Evolutionary conservation across 768 basidiomycete species (phyloP), one percentile per base, ranked within the genome.

Genomic region (Kwoniella sp.): DNA sequence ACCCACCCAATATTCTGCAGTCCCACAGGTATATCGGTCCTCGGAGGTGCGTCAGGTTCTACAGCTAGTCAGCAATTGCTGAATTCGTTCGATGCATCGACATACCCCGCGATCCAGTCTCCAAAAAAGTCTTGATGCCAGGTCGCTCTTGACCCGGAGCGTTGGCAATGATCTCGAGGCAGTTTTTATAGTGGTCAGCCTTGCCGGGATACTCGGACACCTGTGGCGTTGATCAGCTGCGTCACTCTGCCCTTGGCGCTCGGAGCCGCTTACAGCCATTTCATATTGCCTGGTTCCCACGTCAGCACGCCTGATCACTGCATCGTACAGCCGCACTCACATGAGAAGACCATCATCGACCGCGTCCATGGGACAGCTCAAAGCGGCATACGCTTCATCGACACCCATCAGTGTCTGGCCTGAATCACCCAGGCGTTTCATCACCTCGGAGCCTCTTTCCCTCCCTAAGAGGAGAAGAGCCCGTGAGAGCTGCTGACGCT

Each of bases 1-100:
- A n/a, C 62, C 57, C 42, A 67, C 67, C 65, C 68, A 27, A 70
- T 70, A 50, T 70, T 70, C 12, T 70, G 62, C 53, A 70, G 26
- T 22, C 68, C 68, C 34, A 70, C 68, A 11, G 68, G 68, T 14
- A 70, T 60, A 34, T 70, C 68, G 17, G 62, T 55, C 12, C 68
- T 51, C 10, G 54, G 46, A 11, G 65, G 63, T 9, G 46, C 52
- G 12, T 49, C 59, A 4, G 45, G 50, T 38, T 57, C 62, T 62
- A 28, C 11, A n/a, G n/a, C 17, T 14, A 8, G 27, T 53, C 28
- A 51, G 28, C 46, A n/a, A 29, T 22, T 31, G 34, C 8, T 25
- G 31, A 42, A 26, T 27, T 22, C 26, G 23, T n/a, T 4, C 5
- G 22, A 19, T 27, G 25, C 17, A 11, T 50, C 9, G 36, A 54